These are phyloP conservation scores for Ustilago trichophora DNA, from an alignment of 1,284 basidiomycete genomes.

Conservation along the genomic window DNA sequence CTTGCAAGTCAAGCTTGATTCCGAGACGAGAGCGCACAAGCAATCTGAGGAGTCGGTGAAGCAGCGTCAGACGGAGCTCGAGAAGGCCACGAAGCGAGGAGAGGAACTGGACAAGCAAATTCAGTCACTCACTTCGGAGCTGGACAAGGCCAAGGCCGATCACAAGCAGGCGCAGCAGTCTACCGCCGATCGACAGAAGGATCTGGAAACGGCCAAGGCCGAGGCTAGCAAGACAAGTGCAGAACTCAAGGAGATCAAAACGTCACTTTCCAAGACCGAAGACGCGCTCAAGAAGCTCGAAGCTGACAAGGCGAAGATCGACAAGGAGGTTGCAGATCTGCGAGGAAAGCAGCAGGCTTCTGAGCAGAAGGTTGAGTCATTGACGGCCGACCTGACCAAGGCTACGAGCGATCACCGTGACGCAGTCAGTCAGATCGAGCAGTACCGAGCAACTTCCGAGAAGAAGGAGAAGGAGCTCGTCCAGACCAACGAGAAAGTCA, in stretches of 20 bases:
- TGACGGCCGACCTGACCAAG: constrained; percentile 15
- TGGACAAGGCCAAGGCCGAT: constrained; percentile 17
- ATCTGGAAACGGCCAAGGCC: constrained; percentile 7
- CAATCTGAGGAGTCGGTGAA: constrained; percentile 5
- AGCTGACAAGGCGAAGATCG: constrained; percentile 7
- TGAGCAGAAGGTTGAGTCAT: constrained; percentile 1
- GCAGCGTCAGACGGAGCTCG: constrained; percentile 13
- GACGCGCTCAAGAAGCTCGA: constrained; percentile 16
- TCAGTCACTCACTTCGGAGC: constrained; percentile 10
- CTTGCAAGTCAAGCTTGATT: constrained; percentile 22
- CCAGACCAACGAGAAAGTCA: constrained; percentile 6
- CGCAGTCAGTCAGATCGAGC: constrained; percentile 4
- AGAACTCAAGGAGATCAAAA: constrained; percentile 13
- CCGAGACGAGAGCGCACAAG: constrained; percentile 11
- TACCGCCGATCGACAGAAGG: constrained; percentile 17
- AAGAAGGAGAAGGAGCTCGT: constrained; percentile 21
- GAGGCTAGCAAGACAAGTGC: constrained; percentile 5
- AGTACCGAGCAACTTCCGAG: constrained; percentile 6
- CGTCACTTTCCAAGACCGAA: constrained; percentile 9
- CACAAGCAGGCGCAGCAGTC: constrained; percentile 15
- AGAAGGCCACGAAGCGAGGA: constrained; percentile 12
- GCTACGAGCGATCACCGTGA: constrained; percentile 12
- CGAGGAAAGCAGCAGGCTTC: constrained; percentile 11
- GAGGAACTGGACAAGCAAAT: constrained; percentile 19
- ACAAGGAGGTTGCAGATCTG: constrained; percentile 5